phyloP scores from a whole-genome alignment of 768 basidiomycete species.

The Baorangia bicolor region DNA sequence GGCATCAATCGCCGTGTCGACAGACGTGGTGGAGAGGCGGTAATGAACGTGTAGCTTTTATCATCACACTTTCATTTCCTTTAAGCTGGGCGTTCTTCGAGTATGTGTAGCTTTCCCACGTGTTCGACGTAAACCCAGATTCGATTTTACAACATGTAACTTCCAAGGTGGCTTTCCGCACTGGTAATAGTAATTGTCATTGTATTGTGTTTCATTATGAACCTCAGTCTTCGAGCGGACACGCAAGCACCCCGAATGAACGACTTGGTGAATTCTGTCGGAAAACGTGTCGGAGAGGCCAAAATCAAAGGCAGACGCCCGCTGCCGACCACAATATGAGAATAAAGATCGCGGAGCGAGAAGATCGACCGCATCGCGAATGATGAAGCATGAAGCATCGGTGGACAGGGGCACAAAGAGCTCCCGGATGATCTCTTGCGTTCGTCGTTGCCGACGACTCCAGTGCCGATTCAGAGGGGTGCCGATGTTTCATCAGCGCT shows the following conservation, averaged over 20 bases:
- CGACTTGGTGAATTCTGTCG: neutral
- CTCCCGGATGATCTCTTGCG: too few relatives aligned
- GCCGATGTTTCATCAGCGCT: too few relatives aligned
- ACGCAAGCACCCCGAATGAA: neutral
- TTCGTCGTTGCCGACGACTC: too few relatives aligned
- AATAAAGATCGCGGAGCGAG: too few relatives aligned
- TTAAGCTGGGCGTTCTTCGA: neutral
- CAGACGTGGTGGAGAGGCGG: constrained; percentile 24
- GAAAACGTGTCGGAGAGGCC: neutral
- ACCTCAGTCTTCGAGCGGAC: neutral
- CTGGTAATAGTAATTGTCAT: neutral
- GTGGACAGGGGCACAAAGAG: too few relatives aligned
- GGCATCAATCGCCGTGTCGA: constrained; percentile 62
- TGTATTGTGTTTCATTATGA: neutral
- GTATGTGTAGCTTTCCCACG: neutral
- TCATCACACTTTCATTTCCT: neutral
- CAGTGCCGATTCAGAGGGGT: too few relatives aligned
- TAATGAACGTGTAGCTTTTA: constrained; percentile 17
- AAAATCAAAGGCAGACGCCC: neutral
- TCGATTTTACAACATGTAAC: neutral
- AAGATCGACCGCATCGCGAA: too few relatives aligned
- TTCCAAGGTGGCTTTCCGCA: neutral
- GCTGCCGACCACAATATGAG: neutral
- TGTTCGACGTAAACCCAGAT: neutral
- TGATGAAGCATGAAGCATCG: too few relatives aligned